Percentiles rank a stretch among this genome's conserved stretches.
Conservation (phyloP, 2,329 filamentous ascomycete genomes). For the Magnaporthales sp. region DNA sequence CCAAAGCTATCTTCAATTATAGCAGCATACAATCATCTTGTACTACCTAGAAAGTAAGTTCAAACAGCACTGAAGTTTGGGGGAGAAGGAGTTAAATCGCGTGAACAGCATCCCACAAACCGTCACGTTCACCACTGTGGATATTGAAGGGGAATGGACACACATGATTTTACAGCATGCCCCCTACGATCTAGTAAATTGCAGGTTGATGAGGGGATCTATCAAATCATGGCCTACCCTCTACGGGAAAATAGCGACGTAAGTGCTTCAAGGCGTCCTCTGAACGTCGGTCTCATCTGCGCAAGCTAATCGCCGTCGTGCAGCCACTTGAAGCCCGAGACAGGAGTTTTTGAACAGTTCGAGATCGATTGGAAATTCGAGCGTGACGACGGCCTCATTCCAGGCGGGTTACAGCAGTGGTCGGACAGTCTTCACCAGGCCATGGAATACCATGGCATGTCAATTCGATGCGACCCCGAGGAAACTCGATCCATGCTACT, state of each 20-base stretch:
- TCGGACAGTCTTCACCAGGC: constrained; percentile 58
- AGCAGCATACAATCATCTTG: constrained; percentile 48
- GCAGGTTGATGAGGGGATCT: constrained; percentile 71
- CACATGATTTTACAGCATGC: constrained; percentile 22
- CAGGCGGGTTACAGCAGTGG: constrained; percentile 55
- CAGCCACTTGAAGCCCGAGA: constrained; percentile 68
- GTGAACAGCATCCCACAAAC: constrained; percentile 58
- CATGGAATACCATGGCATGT: constrained; percentile 55
- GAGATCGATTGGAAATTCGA: constrained; percentile 79
- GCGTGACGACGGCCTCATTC: constrained; percentile 57
- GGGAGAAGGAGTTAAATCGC: too few relatives aligned
- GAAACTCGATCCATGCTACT: constrained; percentile 52
- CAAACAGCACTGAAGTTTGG: too few relatives aligned
- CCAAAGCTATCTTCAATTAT: neutral
- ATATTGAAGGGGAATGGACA: constrained; percentile 70
- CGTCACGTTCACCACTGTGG: constrained; percentile 59
- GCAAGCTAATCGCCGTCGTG: constrained; percentile 12
- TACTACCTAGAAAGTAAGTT: constrained; percentile 47
- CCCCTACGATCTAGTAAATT: constrained; percentile 75
- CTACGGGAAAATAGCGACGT: constrained; percentile 63
- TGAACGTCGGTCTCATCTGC: too few relatives aligned
- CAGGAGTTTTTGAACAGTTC: constrained; percentile 74
- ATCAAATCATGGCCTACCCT: constrained; percentile 67
- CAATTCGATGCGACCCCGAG: constrained; percentile 49
- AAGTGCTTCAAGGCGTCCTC: constrained; percentile 20